Evolutionary conservation across 1,284 basidiomycete species (phyloP), one percentile per base, ranked within the genome.

Genomic region (Fistulina hepatica): DNA sequence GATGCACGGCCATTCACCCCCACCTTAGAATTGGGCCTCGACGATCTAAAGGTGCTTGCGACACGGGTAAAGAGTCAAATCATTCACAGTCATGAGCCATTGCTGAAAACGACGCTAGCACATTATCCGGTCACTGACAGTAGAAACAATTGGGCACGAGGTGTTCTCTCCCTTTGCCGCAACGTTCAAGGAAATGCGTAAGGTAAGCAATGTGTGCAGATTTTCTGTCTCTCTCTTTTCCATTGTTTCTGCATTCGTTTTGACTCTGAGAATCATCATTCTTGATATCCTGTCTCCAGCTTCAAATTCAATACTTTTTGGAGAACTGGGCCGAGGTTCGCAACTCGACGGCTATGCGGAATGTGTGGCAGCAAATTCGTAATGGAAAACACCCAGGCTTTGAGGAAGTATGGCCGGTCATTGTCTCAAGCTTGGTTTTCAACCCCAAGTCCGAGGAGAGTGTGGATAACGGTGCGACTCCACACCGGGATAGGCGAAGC

Each of bases 111-210:
- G n/a, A 15, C 36, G 50, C 42, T 52, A 81, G 71, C 81, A 91
- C 56, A 89, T 93, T 31, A 63, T 76, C 44, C 76, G 73, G 42
- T 79, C 77, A 2, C 65, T 92, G 30, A 79, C 77, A 0, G 71
- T 82, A 4, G 71, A 80, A 21, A 92, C 90, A 55, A 81, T 92
- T 32, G 81, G 83, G 2, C 81, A 81, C 48, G 89, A 93, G 55
- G 76, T 84, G 27, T 93, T 93, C 51, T 85, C 82, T 5, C 74
- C 80, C 0, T 92, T 92, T 61, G 80, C 81, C 10, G 76, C 80
- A 11, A 77, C 77, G 1, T 91, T 85, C 49, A 78, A 81, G 38
- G 81, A 85, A 28, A 76, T 93, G n/a, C 69, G 85, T 37, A 85
- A 83, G 70, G 81, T 76, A 34, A 17, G 43, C 37, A 32, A 40